phyloP scores from a whole-genome alignment of 345 rosid genomes.

The Corchorus olitorius region DNA sequence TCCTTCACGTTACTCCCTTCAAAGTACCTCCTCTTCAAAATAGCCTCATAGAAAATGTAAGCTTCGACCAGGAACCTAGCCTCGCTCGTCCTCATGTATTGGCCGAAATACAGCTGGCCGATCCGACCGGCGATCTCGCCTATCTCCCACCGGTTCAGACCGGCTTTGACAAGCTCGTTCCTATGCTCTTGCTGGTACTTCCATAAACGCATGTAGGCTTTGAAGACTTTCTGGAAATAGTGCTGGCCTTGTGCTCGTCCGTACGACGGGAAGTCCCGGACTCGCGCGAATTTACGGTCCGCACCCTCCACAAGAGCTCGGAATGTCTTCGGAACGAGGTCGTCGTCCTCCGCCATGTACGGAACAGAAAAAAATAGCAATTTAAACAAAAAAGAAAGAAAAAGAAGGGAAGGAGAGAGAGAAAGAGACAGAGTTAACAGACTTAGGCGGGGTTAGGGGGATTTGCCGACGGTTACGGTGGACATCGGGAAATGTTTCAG shows the following conservation, averaged over 20 bases:
- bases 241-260: constrained; percentile 54
- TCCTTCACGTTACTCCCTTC: constrained; percentile 62
- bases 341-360: constrained; percentile 55
- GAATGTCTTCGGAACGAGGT: constrained; percentile 55
- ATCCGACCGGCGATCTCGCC: constrained; percentile 99
- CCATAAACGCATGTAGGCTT: constrained; percentile 95
- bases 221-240: constrained; percentile 82
- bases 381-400: not conserved
- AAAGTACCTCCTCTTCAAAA: constrained; percentile 75
- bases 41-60: constrained; percentile 92
- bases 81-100: constrained; percentile 93
- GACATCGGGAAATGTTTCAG: constrained; percentile 26
- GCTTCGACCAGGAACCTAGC: constrained; percentile 83
- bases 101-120: constrained; percentile 95
- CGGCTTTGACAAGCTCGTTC: constrained; percentile 65
- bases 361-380: not conserved
- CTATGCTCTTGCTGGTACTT: constrained; percentile 91
- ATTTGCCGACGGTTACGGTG: not conserved
- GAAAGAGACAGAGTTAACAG: constrained; percentile 12
- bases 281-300: constrained; percentile 88
- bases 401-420: not conserved
- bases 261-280: constrained; percentile 79
- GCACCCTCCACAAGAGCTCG: constrained; percentile 79
- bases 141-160: constrained; percentile 93
- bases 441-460: constrained; percentile 10